Evolutionary conservation across 2,329 filamentous ascomycete species (phyloP).

Genomic region (Massarina eburnea): DNA sequence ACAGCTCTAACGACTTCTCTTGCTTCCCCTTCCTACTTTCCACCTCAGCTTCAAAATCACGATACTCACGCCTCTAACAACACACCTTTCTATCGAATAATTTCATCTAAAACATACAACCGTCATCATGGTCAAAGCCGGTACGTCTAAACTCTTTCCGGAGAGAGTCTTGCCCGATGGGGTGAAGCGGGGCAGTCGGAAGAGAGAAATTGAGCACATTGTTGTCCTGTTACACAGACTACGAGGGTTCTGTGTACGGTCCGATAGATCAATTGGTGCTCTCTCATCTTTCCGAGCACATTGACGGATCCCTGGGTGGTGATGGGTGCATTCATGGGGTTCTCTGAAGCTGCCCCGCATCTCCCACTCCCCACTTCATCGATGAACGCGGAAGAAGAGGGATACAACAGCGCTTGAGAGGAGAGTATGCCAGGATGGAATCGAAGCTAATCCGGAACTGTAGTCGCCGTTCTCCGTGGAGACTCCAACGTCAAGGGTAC

Average conservation of each 20-base stretch:
- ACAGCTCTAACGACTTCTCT: neutral
- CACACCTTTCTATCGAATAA: conserved; percentile 2
- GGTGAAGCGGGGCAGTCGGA: conserved; percentile 38
- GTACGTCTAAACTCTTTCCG: conserved; percentile 58
- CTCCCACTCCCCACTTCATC: neutral
- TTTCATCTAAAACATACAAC: conserved; percentile 40
- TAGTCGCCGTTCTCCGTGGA: conserved; percentile 96
- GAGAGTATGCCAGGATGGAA: neutral
- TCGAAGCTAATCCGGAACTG: conserved; percentile 4
- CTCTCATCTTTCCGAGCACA: neutral
- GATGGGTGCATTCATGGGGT: no score
- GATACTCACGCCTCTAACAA: conserved; percentile 12
- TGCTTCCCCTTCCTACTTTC: conserved; percentile 1
- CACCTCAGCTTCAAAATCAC: conserved; percentile 10
- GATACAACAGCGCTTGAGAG: neutral
- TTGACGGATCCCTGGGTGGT: conserved; percentile 1
- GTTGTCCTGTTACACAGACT: conserved; percentile 21
- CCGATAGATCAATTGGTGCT: conserved; percentile 25
- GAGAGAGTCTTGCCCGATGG: conserved; percentile 21
- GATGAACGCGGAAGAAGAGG: neutral
- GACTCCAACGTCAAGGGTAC: conserved; percentile 94
- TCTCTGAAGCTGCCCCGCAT: neutral
- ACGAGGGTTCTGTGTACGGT: conserved; percentile 2
- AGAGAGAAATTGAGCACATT: conserved; percentile 65
- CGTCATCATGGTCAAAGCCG: conserved; percentile 98